Evolutionary conservation across 1,284 basidiomycete genomes (phyloP).

Genomic region (Malassezia obtusa): DNA sequence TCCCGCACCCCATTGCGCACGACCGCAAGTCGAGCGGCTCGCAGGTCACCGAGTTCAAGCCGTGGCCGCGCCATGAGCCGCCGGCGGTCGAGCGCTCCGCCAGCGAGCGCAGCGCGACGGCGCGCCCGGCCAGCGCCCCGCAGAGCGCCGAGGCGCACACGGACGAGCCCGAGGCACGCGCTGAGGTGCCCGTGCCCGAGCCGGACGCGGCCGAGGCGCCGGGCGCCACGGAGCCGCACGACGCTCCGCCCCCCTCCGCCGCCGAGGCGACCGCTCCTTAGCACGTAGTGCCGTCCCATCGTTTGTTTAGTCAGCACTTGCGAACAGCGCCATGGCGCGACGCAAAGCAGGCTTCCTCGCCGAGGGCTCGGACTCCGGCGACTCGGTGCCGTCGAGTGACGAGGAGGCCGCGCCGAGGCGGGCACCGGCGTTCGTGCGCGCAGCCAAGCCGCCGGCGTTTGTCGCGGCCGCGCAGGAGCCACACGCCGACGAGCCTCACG

Average conservation of each 20-base stretch:
- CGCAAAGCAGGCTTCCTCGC: background rate
- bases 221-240: no score
- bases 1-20: background rate
- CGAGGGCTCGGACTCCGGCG: constrained; percentile 16
- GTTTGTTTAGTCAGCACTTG: background rate
- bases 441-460: constrained; percentile 2
- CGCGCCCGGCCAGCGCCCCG: background rate
- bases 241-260: no score
- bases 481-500: background rate
- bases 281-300: background rate
- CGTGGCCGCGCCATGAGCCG: background rate
- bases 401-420: background rate
- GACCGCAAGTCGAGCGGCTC: constrained; percentile 13
- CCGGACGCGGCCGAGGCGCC: no score
- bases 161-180: no score
- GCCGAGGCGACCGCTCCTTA: background rate
- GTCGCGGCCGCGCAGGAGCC: background rate
- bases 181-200: no score
- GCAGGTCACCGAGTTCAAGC: background rate
- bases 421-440: constrained; percentile 9
- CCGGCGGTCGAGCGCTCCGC: background rate
- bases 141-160: no score
- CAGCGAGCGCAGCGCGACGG: background rate
- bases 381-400: constrained; percentile 4
- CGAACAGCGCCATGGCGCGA: constrained; percentile 8